Conservation (phyloP, 176 grass and related monocot genomes). For the Saccharum spontaneum region DNA sequence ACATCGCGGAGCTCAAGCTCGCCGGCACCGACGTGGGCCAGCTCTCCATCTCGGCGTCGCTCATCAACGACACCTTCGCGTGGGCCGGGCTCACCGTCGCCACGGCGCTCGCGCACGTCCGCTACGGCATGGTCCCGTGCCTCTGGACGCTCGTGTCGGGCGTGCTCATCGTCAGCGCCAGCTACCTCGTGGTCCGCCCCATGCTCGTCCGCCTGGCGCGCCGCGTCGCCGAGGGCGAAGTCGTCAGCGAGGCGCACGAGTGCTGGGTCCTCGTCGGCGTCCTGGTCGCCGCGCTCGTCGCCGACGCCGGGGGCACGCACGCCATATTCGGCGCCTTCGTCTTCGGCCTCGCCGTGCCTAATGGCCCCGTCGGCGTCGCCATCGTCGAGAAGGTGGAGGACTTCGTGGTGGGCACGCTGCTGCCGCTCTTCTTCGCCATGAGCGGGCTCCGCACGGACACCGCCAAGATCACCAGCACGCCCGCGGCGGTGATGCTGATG, state of each 20-base stretch:
- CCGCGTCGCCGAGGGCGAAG: conserved; percentile 20
- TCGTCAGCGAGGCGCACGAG: conserved; percentile 46
- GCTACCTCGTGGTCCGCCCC: conserved; percentile 42
- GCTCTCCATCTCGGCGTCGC: conserved; percentile 57
- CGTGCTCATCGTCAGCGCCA: conserved; percentile 24
- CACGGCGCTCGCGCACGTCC: conserved; percentile 41
- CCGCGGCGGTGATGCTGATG: conserved; percentile 12
- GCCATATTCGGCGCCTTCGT: conserved; percentile 77
- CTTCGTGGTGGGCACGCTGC: conserved; percentile 48
- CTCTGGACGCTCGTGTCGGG: conserved; percentile 41
- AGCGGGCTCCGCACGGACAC: conserved; percentile 59
- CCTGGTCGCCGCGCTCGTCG: conserved; percentile 52
- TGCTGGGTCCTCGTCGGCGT: conserved; percentile 60
- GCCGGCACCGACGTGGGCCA: conserved; percentile 65
- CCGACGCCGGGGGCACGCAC: conserved; percentile 62
- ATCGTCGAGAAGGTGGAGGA: conserved; percentile 77
- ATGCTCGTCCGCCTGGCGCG: conserved; percentile 32
- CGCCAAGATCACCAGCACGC: conserved; percentile 17
- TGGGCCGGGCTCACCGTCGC: conserved; percentile 50
- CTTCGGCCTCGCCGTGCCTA: conserved; percentile 68
- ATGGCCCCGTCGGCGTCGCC: conserved; percentile 57
- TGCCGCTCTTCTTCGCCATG: conserved; percentile 75
- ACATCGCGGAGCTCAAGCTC: conserved; percentile 72
- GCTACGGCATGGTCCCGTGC: neutral
- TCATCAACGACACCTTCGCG: conserved; percentile 59